These are phyloP conservation scores for Thozetella sp. DNA, from an alignment of 495 filamentous ascomycete genomes.

Conservation along the genomic window DNA sequence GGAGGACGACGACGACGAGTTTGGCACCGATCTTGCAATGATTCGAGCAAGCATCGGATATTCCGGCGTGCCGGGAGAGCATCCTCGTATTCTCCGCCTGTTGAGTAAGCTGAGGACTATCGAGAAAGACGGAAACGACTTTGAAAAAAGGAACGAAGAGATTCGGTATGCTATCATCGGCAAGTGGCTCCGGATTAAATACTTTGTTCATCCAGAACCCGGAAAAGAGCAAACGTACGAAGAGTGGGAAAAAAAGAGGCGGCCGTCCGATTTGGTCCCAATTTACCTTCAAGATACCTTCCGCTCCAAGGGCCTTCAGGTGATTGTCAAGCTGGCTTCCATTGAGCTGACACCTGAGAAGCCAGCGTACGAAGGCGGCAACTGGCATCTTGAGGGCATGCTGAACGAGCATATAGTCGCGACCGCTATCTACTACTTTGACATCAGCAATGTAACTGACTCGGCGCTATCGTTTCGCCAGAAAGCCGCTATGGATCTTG, in stretches of 20 bases:
- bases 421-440: conserved; percentile 64
- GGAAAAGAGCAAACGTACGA: no score
- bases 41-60: background rate
- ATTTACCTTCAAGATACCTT: conserved; percentile 7
- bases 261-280: conserved; percentile 1
- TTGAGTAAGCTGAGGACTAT: no score
- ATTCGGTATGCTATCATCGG: no score
- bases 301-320: conserved; percentile 43
- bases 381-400: conserved; percentile 53
- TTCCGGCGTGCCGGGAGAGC: background rate
- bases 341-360: conserved; percentile 63
- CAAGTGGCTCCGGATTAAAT: no score
- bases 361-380: conserved; percentile 34
- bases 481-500: conserved; percentile 9
- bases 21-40: background rate
- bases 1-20: background rate
- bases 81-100: background rate
- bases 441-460: conserved; percentile 60
- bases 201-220: no score
- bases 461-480: conserved; percentile 56
- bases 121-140: conserved; percentile 12
- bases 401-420: conserved; percentile 60
- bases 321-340: conserved; percentile 65
- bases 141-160: no score
- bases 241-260: no score